A percentile compares a stretch with the other conserved stretches of the same genome.
Conservation (phyloP, 83 land plant genomes). For the Diphasiastrum complanatum region DNA sequence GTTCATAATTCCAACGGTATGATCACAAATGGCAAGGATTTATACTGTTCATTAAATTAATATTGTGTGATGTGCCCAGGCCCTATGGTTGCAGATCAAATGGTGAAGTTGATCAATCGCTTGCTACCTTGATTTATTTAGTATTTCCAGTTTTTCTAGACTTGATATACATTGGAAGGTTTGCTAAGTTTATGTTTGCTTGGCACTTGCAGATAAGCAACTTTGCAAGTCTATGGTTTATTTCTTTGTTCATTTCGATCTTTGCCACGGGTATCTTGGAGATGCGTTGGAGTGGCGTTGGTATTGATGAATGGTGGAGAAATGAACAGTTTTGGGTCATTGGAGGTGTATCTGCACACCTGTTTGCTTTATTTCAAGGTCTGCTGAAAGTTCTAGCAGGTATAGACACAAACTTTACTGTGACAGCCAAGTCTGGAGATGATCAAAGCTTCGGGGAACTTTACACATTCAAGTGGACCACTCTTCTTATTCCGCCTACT, state of each 20-base stretch:
- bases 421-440: conserved; percentile 10
- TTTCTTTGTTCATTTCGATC: conserved; percentile 9
- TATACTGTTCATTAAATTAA: too few species aligned
- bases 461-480: conserved; percentile 12
- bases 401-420: conserved; percentile 18
- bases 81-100: too few species aligned
- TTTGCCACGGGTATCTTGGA: conserved; percentile 13
- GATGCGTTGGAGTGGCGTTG: conserved; percentile 12
- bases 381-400: too few species aligned
- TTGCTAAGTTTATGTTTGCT: too few species aligned
- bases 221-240: too few species aligned
- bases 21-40: too few species aligned
- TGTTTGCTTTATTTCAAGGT: conserved; percentile 52
- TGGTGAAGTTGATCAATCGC: too few species aligned
- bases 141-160: neutral
- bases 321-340: conserved; percentile 56
- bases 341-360: conserved; percentile 49
- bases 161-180: neutral
- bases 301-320: conserved; percentile 53
- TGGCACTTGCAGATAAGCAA: conserved; percentile 11
- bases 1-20: conserved; percentile 15
- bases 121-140: too few species aligned
- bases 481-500: conserved; percentile 16
- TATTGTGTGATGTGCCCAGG: too few species aligned
- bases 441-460: conserved; percentile 11